Base-by-base conservation (phyloP, 2,329 filamentous ascomycete genomes). In the Daldinia sp. region DNA sequence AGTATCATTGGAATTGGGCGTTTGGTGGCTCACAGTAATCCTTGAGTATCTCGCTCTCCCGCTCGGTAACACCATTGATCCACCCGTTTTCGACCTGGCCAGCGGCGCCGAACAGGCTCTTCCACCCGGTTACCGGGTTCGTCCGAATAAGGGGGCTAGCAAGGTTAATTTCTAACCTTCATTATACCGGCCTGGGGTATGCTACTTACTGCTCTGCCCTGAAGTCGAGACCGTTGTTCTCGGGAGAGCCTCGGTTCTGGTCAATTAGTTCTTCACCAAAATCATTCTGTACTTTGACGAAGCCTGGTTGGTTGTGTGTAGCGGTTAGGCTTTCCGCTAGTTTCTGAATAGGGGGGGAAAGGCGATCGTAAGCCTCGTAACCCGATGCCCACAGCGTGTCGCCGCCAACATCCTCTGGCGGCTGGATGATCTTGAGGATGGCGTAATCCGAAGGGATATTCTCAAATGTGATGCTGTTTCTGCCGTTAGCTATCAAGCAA, bases 81-180 rank as follows among this genome's bases (percentile, higher is more conserved):
- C 85, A 84, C 11, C 80, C 82, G 41, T 75, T 79, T 70, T 82
- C 82, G 29, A 82, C 63, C 19, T 67, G 64, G 8, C 49, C 55
- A 29, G 39, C 66, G 7, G 59, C 61, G 15, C 61, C 77, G 62
- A 80, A 85, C 4, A 85, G 77, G 0, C 80, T 82, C 70, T 85
- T 86, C 83, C 84, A 86, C 0, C 84, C 84, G 2, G 83, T 86
- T 1, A 85, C 83, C 2, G 84, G 86, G 69, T 89, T 88, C 4
- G 85, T 88, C 2, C 86, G 80, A 39, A 87, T 77, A 2, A 87
- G 75, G 1, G 85, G 85, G 69, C 64, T 67, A 3, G 8, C 1
- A 47, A n/a, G 19, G 13, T 61, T 54, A 59, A 43, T 27, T 23
- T 11, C 8, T 13, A 35, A 37, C 9, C 15, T 39, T 30, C 4